These are phyloP conservation scores for Phytophthora citricola DNA, from an alignment of 352 stramenopile genomes.

Conservation along the genomic window DNA sequence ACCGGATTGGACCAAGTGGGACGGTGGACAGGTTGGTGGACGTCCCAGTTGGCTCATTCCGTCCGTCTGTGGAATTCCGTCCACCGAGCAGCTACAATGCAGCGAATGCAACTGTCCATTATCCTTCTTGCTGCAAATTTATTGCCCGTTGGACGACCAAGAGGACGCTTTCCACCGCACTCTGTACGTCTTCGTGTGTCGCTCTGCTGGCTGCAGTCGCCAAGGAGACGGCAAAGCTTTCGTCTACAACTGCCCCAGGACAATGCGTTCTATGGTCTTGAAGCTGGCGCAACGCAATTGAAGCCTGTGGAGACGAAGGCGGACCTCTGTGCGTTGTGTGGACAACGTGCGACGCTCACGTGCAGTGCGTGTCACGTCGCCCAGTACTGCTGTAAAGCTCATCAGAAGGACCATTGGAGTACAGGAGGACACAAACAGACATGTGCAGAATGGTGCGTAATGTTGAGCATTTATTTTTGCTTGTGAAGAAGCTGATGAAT, in stretches of 20 bases:
- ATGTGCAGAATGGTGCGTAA: slow-evolving; percentile 61
- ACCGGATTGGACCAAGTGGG: slow-evolving; percentile 90
- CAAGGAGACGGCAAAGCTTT: slow-evolving; percentile 76
- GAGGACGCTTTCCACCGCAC: slow-evolving; percentile 93
- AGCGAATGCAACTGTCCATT: slow-evolving; percentile 53
- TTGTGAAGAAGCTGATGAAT: slow-evolving; percentile 1
- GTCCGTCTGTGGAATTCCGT: slow-evolving; percentile 38
- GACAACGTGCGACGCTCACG: slow-evolving; percentile 66
- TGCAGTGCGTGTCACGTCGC: slow-evolving; percentile 79
- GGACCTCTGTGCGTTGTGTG: slow-evolving; percentile 64
- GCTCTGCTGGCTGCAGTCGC: slow-evolving; percentile 58
- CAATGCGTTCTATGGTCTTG: slow-evolving; percentile 92
- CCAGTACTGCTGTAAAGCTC: slow-evolving; percentile 78
- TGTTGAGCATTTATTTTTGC: not conserved
- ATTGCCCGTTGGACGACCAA: slow-evolving; percentile 91
- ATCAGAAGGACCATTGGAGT: slow-evolving; percentile 86
- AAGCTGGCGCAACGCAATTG: slow-evolving; percentile 44
- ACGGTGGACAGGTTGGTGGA: slow-evolving; percentile 93
- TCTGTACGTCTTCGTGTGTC: slow-evolving; percentile 94
- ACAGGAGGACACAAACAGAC: slow-evolving; percentile 69
- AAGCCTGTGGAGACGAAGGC: slow-evolving; percentile 17
- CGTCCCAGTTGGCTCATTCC: slow-evolving; percentile 90
- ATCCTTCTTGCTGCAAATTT: slow-evolving; percentile 92
- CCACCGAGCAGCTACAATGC: slow-evolving; percentile 57
- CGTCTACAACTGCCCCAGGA: slow-evolving; percentile 86